Evolutionary conservation across 805 yeast genomes (phyloP).

Genomic region (Kodamaea restingae): DNA sequence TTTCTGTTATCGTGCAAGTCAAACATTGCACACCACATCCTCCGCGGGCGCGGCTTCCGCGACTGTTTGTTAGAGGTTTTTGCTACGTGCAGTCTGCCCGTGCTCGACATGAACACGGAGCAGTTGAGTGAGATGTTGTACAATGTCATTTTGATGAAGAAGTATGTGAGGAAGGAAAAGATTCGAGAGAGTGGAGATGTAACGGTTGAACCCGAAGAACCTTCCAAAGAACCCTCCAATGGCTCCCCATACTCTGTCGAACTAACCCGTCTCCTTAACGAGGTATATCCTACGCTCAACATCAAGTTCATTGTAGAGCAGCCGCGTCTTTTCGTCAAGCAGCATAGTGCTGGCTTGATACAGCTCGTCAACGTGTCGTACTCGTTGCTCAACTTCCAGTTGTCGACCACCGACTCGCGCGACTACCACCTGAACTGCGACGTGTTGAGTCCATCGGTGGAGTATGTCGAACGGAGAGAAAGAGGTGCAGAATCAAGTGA

Average conservation of each 20-base stretch:
- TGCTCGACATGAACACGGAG: conserved; percentile 32
- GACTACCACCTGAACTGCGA: conserved; percentile 34
- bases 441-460: conserved; percentile 28
- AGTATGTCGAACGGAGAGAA: conserved; percentile 20
- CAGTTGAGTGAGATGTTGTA: conserved; percentile 31
- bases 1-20: conserved; percentile 32
- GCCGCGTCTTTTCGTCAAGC: conserved; percentile 28
- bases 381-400: conserved; percentile 32
- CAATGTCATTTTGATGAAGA: conserved; percentile 28
- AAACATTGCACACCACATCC: conserved; percentile 30
- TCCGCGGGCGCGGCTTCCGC: conserved; percentile 33
- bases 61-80: conserved; percentile 35
- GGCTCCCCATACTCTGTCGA: no score
- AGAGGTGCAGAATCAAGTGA: no score
- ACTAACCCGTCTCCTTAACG: conserved; percentile 20
- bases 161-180: conserved; percentile 21
- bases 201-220: no score
- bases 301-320: conserved; percentile 30
- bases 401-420: conserved; percentile 27
- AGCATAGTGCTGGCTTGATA: conserved; percentile 13
- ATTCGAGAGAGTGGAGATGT: no score
- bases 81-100: conserved; percentile 35
- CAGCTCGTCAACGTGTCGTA: conserved; percentile 31
- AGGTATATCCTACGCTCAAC: conserved; percentile 27
- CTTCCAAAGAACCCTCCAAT: no score